Conservation (phyloP, 2,329 filamentous ascomycete species). For the Pseudogymnoascus destructans region DNA sequence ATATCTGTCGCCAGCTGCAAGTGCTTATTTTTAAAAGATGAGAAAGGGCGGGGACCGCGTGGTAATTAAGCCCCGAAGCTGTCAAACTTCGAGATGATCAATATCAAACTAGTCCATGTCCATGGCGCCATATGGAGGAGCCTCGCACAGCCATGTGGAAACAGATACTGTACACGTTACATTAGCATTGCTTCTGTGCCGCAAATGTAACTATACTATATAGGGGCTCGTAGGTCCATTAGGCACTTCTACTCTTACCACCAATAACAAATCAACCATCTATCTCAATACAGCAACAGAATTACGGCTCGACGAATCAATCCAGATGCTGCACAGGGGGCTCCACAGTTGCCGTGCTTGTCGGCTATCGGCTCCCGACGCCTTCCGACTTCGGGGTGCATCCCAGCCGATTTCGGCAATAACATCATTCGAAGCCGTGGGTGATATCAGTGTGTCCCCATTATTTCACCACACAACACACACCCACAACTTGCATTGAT, state of each 20-base stretch:
- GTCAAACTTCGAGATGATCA: not conserved
- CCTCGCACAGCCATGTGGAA: not conserved
- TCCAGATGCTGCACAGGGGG: not conserved
- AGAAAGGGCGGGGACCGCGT: not conserved
- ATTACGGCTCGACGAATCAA: not conserved
- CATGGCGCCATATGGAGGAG: not conserved
- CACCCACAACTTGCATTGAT: not conserved
- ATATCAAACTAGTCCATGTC: not conserved
- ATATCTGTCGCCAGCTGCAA: not conserved
- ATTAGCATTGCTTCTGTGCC: not conserved
- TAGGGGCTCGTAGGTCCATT: not conserved
- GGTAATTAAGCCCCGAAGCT: constrained; percentile 6
- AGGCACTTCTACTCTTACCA: not conserved
- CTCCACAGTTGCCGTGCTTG: not conserved
- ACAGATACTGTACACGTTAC: not conserved
- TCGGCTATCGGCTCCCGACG: not conserved
- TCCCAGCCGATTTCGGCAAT: not conserved
- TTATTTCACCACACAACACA: not conserved
- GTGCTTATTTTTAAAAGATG: not conserved
- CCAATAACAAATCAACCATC: not conserved
- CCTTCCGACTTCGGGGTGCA: not conserved
- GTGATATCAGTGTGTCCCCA: not conserved
- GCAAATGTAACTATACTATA: not conserved
- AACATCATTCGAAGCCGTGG: not conserved
- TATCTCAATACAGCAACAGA: not conserved